Percentiles rank a stretch among this genome's conserved stretches.
Evolutionary conservation across 2,329 filamentous ascomycete species (phyloP).

Genomic region (Fusarium sp.): DNA sequence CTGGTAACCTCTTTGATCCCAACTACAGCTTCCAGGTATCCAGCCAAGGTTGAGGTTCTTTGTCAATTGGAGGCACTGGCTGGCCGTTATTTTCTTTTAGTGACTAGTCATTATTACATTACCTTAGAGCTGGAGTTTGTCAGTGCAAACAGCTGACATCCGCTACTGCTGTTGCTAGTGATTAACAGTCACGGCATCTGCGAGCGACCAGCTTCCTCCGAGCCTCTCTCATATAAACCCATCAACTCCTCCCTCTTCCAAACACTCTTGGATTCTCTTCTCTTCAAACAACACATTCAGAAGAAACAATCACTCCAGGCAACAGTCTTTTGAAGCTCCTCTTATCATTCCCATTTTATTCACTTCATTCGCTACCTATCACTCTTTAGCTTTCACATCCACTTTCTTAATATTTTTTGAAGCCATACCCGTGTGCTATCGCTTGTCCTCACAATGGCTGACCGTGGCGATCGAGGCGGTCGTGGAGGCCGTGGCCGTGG

Average conservation of each 20-base stretch:
- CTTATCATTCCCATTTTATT: background rate
- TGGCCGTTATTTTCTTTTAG: background rate
- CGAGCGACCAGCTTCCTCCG: background rate
- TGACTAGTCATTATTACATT: conserved; percentile 1
- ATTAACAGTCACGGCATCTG: conserved; percentile 12
- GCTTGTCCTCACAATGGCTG: conserved; percentile 44
- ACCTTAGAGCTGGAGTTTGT: background rate
- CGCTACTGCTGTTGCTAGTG: background rate
- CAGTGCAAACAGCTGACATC: conserved; percentile 1
- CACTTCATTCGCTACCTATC: conserved; percentile 1
- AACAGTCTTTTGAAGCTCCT: background rate
- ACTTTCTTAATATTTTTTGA: background rate
- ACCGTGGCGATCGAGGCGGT: conserved; percentile 48
- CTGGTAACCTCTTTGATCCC: background rate
- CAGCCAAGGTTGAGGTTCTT: conserved; percentile 1
- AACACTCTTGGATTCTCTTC: background rate
- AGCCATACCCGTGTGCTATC: background rate
- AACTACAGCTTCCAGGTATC: background rate
- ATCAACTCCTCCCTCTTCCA: background rate
- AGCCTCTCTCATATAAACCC: conserved; percentile 16
- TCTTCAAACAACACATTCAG: background rate
- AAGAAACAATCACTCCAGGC: background rate
- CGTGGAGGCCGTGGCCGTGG: conserved; percentile 45
- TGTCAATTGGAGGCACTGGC: conserved; percentile 1
- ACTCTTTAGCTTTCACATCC: background rate